A percentile compares a stretch with the other conserved stretches of the same genome.
Conservation (phyloP, 2,329 filamentous ascomycete genomes). For the Aspergillus ochraceoroseus region DNA sequence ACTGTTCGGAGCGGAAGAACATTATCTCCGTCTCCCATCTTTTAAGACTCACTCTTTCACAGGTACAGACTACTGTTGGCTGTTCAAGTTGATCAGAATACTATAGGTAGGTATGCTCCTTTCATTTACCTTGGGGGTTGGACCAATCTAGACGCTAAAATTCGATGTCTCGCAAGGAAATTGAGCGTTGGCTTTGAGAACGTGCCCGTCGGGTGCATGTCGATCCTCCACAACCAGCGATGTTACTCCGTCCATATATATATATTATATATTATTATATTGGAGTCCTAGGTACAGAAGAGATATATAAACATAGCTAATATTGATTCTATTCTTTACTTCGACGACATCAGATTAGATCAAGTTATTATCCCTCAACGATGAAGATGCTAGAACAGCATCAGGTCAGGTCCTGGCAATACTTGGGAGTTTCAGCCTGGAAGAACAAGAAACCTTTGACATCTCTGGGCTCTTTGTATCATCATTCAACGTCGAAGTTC, state of each 20-base stretch:
- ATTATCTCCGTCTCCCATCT: neutral
- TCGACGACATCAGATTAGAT: conserved; percentile 54
- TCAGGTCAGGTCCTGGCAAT: conserved; percentile 22
- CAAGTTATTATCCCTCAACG: conserved; percentile 54
- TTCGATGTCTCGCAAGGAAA: no score
- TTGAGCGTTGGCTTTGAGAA: neutral
- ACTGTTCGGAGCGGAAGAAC: conserved; percentile 22
- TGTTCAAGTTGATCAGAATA: no score
- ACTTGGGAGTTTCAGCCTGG: conserved; percentile 22
- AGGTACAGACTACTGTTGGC: no score
- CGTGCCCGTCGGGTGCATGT: conserved; percentile 1
- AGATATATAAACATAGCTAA: neutral
- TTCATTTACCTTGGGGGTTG: no score
- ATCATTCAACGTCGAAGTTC: conserved; percentile 20
- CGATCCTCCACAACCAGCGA: conserved; percentile 1
- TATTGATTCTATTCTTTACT: neutral
- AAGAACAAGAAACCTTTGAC: conserved; percentile 6
- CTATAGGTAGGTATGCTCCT: no score
- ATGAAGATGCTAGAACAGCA: conserved; percentile 19
- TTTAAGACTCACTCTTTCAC: neutral
- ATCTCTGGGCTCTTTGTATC: conserved; percentile 27
- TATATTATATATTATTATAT: no score
- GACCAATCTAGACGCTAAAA: no score
- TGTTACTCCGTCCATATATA: no score
- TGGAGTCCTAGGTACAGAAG: no score